Evolutionary conservation across 768 basidiomycete species (phyloP), one percentile per base, ranked within the genome.

Genomic region (Boletus barrowsii): DNA sequence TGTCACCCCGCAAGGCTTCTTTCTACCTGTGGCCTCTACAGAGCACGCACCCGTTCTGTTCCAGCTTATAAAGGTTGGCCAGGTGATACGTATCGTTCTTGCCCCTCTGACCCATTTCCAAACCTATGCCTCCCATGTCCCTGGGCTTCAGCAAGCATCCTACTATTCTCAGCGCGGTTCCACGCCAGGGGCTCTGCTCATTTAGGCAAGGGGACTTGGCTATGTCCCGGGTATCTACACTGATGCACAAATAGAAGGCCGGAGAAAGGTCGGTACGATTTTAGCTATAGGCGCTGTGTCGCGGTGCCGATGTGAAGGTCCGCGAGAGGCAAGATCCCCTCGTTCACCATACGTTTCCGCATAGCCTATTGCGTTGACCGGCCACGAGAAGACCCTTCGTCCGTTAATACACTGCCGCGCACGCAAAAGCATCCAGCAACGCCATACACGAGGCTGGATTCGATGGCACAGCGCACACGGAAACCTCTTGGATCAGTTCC

Each of bases 231-330:
- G 44, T 18, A 42, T 54, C 42, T 56, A 48, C 29, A 54, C 52
- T 10, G 65, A 77, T 2, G 81, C 77, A 22, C 87, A 91, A 57
- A 76, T 76, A 37, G 56, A 37, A 37, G 75, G 59, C 0, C 84
- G 83, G 83, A 80, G 77, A 43, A 43, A 7, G 42, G 24, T 6
- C 15, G 22, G 36, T 39, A 39, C 37, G 4, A n/a, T 9, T 26
- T 15, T 24, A 26, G 7, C 26, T 43, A 75, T 82, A 83, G 75
- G 83, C 83, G 0, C 62, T 82, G 3, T 88, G 88, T 0, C 78
- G 84, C 2, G 60, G 72, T 0, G 79, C 80, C 0, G 49, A 65
- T 8, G 55, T 70, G 7, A 57, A 59, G 0, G 45, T 72, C 39
- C 67, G 83, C 3, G 43, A 49, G 47, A 49, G 30, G 14, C 56